A percentile compares a stretch with the other conserved stretches of the same genome.
phyloP scores from a whole-genome alignment of 2,329 filamentous ascomycete species.

The Huntiella omanensis region DNA sequence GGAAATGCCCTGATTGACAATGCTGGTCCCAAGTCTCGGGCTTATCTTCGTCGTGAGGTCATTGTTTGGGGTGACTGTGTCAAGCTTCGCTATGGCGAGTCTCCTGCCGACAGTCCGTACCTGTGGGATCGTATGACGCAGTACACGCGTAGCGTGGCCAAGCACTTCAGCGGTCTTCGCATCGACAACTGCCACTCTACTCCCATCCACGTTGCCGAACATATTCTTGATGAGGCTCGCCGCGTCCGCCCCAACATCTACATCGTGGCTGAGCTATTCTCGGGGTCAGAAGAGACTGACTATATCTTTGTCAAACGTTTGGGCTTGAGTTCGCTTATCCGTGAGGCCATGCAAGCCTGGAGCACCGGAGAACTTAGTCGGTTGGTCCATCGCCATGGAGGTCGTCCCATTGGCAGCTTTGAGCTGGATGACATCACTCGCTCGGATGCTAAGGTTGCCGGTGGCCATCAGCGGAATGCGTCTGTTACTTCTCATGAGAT shows the following conservation, averaged over 20 bases:
- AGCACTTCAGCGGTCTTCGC: constrained; percentile 84
- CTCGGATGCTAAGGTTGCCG: constrained; percentile 24
- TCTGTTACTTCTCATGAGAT: constrained; percentile 35
- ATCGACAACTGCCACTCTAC: constrained; percentile 98
- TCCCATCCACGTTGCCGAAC: constrained; percentile 81
- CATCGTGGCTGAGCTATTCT: constrained; percentile 88
- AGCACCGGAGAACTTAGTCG: constrained; percentile 82
- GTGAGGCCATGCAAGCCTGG: constrained; percentile 98
- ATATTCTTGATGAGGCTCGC: constrained; percentile 86
- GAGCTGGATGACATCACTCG: constrained; percentile 73
- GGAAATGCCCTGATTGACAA: constrained; percentile 89
- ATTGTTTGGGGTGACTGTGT: constrained; percentile 99
- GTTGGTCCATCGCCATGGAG: constrained; percentile 82
- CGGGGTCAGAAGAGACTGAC: constrained; percentile 86
- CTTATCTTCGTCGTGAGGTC: constrained; percentile 90
- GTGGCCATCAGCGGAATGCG: constrained; percentile 11
- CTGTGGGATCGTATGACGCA: constrained; percentile 92
- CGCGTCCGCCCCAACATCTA: constrained; percentile 73
- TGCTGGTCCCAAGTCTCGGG: constrained; percentile 69
- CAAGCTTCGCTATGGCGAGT: constrained; percentile 74
- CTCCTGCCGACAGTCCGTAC: constrained; percentile 72
- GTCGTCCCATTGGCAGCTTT: constrained; percentile 89
- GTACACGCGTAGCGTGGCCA: constrained; percentile 82
- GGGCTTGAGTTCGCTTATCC: constrained; percentile 76
- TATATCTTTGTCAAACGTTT: constrained; percentile 89